Percentiles rank a stretch among this genome's conserved stretches.
Conservation (phyloP, 2,329 filamentous ascomycete genomes). For the Phyllosticta citrichinensis region DNA sequence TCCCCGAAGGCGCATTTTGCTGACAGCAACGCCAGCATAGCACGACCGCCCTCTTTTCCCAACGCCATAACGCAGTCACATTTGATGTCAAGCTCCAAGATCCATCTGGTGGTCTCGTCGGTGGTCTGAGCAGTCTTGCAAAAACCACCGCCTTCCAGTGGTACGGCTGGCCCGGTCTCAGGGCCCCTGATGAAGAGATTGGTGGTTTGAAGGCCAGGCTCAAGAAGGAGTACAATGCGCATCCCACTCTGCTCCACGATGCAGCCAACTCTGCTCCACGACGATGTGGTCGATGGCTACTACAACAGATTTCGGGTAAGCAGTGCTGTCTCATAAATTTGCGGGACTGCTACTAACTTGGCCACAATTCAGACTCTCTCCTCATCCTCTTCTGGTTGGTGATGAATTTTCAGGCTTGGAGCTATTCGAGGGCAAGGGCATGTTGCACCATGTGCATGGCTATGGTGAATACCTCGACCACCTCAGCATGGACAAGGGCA, state of each 20-base stretch:
- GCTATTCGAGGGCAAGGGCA: too few species aligned
- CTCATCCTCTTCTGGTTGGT: too few species aligned
- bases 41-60: too few species aligned
- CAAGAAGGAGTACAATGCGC: slow-evolving; percentile 77
- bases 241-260: slow-evolving; percentile 87
- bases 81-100: too few species aligned
- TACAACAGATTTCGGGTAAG: slow-evolving; percentile 98
- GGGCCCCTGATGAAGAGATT: slow-evolving; percentile 78
- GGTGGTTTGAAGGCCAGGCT: slow-evolving; percentile 63
- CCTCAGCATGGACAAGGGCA: too few species aligned
- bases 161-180: slow-evolving; percentile 95
- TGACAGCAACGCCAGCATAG: too few species aligned
- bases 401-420: too few species aligned
- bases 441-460: too few species aligned
- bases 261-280: slow-evolving; percentile 22
- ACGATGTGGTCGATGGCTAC: slow-evolving; percentile 74
- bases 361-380: slow-evolving; percentile 63
- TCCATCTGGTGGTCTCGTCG: slow-evolving; percentile 78
- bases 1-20: too few species aligned
- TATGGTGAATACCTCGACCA: too few species aligned
- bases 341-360: neutral
- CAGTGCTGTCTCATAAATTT: neutral
- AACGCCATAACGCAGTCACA: too few species aligned
- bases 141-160: slow-evolving; percentile 94
- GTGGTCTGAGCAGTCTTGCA: slow-evolving; percentile 78